These are phyloP conservation scores for Cladosporium sp. DNA, from an alignment of 2,329 filamentous ascomycete genomes.

Conservation along the genomic window DNA sequence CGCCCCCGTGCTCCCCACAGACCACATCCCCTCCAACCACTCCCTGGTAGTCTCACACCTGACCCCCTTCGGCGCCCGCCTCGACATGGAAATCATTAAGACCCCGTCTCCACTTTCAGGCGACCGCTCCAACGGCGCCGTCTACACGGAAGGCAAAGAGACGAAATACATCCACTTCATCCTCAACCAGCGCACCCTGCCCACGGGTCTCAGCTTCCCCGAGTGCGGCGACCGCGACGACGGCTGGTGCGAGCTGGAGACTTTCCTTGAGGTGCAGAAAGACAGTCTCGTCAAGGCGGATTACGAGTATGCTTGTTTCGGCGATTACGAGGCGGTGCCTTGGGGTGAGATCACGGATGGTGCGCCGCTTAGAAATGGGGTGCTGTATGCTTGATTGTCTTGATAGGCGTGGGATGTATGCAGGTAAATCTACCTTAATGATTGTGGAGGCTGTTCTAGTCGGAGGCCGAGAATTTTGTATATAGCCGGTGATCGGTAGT, in stretches of 20 bases:
- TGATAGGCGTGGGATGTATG: too few species aligned
- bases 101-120: constrained; percentile 64
- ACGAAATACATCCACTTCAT: constrained; percentile 75
- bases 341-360: constrained; percentile 58
- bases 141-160: constrained; percentile 51
- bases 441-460: not conserved
- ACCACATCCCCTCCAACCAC: constrained; percentile 56
- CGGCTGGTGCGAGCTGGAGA: constrained; percentile 74
- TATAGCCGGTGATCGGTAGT: not conserved
- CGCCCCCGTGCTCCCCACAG: constrained; percentile 58
- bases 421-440: too few species aligned
- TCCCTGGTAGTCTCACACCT: constrained; percentile 68
- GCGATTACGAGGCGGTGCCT: constrained; percentile 51
- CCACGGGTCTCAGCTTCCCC: constrained; percentile 65
- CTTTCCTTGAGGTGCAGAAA: constrained; percentile 66
- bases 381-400: not conserved
- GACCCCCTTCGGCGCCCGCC: constrained; percentile 70
- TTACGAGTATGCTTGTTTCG: constrained; percentile 69
- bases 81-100: constrained; percentile 74
- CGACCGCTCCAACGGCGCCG: constrained; percentile 48
- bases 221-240: constrained; percentile 68
- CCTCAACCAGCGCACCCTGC: constrained; percentile 68
- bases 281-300: constrained; percentile 59
- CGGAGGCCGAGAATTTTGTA: not conserved
- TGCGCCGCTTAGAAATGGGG: constrained; percentile 39